Percentiles rank a stretch among this genome's conserved stretches.
Evolutionary conservation across 225 moss, liverwort and hornwort species (phyloP).

Genomic region (Pseudisothecium myosuroides): DNA sequence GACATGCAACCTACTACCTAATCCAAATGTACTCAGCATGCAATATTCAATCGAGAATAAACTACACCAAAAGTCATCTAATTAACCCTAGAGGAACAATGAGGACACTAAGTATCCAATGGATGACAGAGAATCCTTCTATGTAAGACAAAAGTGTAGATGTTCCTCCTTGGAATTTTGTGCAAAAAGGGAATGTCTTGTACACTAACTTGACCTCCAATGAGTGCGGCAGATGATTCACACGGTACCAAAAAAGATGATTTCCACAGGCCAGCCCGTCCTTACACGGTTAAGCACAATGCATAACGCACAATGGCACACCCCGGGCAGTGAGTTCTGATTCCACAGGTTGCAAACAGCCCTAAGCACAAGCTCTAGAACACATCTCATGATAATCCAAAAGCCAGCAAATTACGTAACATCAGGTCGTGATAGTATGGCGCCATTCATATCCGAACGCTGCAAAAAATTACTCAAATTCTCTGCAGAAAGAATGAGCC

Average conservation of each 20-base stretch:
- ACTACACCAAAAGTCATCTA: background rate
- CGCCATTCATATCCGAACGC: background rate
- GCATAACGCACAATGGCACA: background rate
- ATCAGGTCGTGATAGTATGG: background rate
- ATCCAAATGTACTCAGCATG: background rate
- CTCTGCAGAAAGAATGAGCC: background rate
- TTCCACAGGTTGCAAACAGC: background rate
- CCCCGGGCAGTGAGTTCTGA: background rate
- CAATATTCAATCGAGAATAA: background rate
- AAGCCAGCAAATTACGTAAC: background rate
- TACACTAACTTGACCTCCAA: background rate
- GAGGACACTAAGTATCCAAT: background rate
- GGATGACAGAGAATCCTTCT: accelerated
- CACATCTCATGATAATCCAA: background rate
- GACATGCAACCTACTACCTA: accelerated
- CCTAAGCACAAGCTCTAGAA: background rate
- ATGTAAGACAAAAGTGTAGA: background rate
- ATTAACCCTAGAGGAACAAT: background rate
- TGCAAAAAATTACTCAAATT: background rate
- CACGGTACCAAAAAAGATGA: background rate
- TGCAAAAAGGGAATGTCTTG: background rate
- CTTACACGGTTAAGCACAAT: background rate
- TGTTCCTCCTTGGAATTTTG: background rate
- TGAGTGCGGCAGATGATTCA: background rate
- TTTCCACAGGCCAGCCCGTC: background rate